Base-by-base conservation (phyloP, 768 basidiomycete species). In the Macrolepiota fuliginosa region DNA sequence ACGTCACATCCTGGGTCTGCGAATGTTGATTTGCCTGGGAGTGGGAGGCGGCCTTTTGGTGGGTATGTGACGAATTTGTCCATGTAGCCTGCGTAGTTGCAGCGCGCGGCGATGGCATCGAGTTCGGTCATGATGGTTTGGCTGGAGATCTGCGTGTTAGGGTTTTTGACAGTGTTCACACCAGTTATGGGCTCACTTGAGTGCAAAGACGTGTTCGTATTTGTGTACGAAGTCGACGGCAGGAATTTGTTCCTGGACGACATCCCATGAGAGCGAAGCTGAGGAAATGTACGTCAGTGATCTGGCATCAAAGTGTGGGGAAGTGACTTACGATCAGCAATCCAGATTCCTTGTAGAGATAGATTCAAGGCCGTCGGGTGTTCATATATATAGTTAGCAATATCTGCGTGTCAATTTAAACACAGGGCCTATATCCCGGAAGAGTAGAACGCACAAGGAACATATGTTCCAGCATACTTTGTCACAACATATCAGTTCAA, bases 181-280 rank as follows among this genome's bases (percentile, higher is more conserved):
- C n/a, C n/a, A n/a, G n/a, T n/a, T n/a, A n/a, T n/a, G n/a, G 6
- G 67, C 84, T 29, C 63, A 90, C 89, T 90, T 89, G 73, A 92
- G 81, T 0, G 88, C 77, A 67, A 92, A 91, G 12, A 91, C 82
- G 62, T 83, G 76, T 64, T 85, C 71, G 59, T 87, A 90, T 72
- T 88, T 87, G 70, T 90, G 82, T 4, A 92, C 90, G 63, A 91
- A 91, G 61, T 81, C 75, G 27, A 91, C 86, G 0, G 88, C 89
- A 1, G 90, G 88, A 50, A 92, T 88, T 70, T 91, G 77, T 56
- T 79, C 72, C 69, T 89, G 88, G 11, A 88, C 84, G 10, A 91
- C 80, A 27, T 81, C 75, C 80, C 82, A 89, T 0, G 85, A 84
- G 4, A 91, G 64, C 2, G 76, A 75, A 15, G 87, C 87, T 88